Conservation (phyloP, 2,329 filamentous ascomycete genomes). For the Arthrobotrys sinensis region DNA sequence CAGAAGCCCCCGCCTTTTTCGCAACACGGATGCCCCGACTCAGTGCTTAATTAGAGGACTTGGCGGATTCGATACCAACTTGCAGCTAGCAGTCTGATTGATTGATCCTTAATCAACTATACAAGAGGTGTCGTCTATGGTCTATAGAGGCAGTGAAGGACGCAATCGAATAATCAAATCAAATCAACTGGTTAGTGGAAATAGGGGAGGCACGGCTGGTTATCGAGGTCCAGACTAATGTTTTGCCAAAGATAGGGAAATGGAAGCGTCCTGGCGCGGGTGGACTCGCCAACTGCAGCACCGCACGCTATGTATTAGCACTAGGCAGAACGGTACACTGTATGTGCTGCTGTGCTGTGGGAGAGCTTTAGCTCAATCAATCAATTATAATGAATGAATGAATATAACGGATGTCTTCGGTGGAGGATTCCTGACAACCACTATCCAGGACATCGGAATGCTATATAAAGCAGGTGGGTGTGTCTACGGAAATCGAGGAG, state of each 20-base stretch:
- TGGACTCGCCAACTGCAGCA: constrained; percentile 60
- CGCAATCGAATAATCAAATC: too few species aligned
- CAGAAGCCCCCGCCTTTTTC: constrained; percentile 42
- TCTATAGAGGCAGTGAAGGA: too few species aligned
- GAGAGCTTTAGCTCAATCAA: not conserved
- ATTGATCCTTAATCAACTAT: too few species aligned
- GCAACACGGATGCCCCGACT: constrained; percentile 22
- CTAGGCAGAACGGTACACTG: constrained; percentile 15
- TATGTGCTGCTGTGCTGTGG: not conserved
- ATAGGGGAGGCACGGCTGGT: constrained; percentile 36
- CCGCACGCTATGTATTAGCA: constrained; percentile 18
- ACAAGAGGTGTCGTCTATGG: too few species aligned
- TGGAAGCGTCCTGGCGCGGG: constrained; percentile 60
- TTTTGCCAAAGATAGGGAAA: constrained; percentile 55
- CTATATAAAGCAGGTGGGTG: not conserved
- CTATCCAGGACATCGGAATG: constrained; percentile 14
- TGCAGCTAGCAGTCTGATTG: too few species aligned
- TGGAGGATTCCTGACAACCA: constrained; percentile 28
- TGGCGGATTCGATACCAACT: not conserved
- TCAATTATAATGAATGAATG: constrained; percentile 9
- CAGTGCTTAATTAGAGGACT: not conserved
- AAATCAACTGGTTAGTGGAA: not conserved
- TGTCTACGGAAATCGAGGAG: constrained; percentile 17
- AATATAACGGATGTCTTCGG: constrained; percentile 19
- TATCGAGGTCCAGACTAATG: constrained; percentile 48